Evolutionary conservation across 2,329 filamentous ascomycete genomes (phyloP), one percentile per base, ranked within the genome.

Genomic region (Penicillium crustosum): DNA sequence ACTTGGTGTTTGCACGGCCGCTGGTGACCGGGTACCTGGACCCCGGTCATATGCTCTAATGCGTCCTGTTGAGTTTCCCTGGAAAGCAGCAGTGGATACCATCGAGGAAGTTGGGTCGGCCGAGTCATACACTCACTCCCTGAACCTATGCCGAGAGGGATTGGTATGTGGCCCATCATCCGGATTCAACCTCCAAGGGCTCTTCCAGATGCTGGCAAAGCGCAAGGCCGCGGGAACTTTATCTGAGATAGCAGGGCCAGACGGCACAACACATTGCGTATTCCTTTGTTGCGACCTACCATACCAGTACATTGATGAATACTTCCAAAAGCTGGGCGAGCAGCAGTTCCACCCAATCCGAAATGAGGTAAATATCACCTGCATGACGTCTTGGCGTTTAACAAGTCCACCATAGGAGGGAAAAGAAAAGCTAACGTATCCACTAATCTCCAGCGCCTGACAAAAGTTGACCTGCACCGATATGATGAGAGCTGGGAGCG

Each of bases 271-370:
- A 2, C 76, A 81, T 59, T 84, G 81, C 45, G 83, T 84, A 0
- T 87, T 87, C 67, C 68, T 86, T 3, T 87, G 84, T 70, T 86
- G 84, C 57, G 85, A 88, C 56, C 61, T 87, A 27, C 85, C 85
- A 0, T 87, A 87, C 61, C 84, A 87, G 66, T 87, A 87, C 58
- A 79, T 87, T 44, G 75, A 79, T 25, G 82, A 83, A 61, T 87
- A 87, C 64, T 87, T 86, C 62, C 76, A 81, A 27, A 85, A 84
- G 62, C 72, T 86, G 12, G 78, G 75, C 2, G 62, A 74, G 1
- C 72, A 74, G 2, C 70, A 80, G 47, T 86, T 86, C 65, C 79
- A 77, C 2, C 68, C 77, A 0, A 83, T 85, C 35, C 69, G 72
- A 17, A 82, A 82, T 57, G 66, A 77, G 68, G 78, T 79, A 61